phyloP scores from a whole-genome alignment of 768 basidiomycete genomes.

The Trametes cubensis region DNA sequence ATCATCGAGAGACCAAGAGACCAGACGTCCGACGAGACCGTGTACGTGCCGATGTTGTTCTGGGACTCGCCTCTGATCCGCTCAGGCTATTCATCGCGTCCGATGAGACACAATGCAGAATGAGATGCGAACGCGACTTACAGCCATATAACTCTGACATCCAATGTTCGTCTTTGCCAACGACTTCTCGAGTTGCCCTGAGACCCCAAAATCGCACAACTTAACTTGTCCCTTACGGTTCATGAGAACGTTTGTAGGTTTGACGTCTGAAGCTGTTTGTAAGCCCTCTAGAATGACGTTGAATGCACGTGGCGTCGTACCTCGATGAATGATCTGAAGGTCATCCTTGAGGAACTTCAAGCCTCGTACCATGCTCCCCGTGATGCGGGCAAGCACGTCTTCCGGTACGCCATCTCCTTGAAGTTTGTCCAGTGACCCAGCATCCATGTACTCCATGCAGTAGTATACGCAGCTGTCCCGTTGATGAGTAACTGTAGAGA shows the following conservation, averaged over 20 bases:
- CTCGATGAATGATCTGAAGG: slow-evolving; percentile 82
- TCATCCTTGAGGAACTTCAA: slow-evolving; percentile 95
- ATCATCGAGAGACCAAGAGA: slow-evolving; percentile 93
- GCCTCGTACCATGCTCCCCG: slow-evolving; percentile 81
- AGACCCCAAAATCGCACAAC: slow-evolving; percentile 98
- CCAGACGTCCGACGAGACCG: slow-evolving; percentile 97
- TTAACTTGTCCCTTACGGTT: slow-evolving; percentile 89
- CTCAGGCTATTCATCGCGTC: slow-evolving; percentile 66
- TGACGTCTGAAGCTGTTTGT: slow-evolving; percentile 61
- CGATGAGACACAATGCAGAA: not conserved
- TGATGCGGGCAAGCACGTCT: slow-evolving; percentile 80
- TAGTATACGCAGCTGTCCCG: slow-evolving; percentile 77
- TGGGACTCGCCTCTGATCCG: slow-evolving; percentile 94
- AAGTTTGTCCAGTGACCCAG: slow-evolving; percentile 91
- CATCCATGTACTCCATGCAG: slow-evolving; percentile 99
- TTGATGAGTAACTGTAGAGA: not conserved
- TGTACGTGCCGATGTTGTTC: slow-evolving; percentile 85
- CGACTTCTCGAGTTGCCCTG: slow-evolving; percentile 94
- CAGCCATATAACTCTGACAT: slow-evolving; percentile 98
- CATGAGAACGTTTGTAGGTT: slow-evolving; percentile 92
- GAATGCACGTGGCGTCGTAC: slow-evolving; percentile 33
- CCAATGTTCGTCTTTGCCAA: slow-evolving; percentile 98
- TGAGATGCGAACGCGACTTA: slow-evolving; percentile 43
- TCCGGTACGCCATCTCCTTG: slow-evolving; percentile 59
- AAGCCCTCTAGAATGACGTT: no score